Percentiles rank a stretch among this genome's conserved stretches.
Conservation (phyloP, 2,329 filamentous ascomycete species). For the Huntiella abstrusa region DNA sequence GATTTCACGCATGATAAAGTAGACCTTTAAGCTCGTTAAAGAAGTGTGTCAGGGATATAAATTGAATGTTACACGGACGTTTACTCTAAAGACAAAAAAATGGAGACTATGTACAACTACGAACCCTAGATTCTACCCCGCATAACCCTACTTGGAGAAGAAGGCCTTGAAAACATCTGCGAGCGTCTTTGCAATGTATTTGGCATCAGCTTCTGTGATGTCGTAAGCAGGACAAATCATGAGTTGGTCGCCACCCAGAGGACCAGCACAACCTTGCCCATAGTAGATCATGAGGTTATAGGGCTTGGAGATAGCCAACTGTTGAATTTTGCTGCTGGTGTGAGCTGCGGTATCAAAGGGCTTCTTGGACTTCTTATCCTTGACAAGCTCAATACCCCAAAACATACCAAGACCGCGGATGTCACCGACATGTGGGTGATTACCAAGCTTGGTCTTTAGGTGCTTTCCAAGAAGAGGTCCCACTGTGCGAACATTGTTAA, state of each 20-base stretch:
- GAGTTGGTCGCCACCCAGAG: conserved; percentile 43
- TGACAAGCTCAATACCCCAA: conserved; percentile 29
- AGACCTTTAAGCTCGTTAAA: background rate
- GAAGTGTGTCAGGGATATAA: background rate
- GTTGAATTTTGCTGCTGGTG: background rate
- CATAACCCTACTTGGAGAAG: background rate
- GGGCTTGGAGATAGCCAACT: background rate
- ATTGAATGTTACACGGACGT: too few species aligned
- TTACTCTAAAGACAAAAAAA: background rate
- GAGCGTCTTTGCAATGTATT: background rate
- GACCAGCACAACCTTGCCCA: conserved; percentile 6
- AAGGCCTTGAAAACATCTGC: background rate
- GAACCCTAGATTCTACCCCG: background rate
- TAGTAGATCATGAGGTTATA: conserved; percentile 4
- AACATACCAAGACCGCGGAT: conserved; percentile 40
- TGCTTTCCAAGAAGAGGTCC: conserved; percentile 28
- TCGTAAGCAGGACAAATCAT: conserved; percentile 53
- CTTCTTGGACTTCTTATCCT: conserved; percentile 19
- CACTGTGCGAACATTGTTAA: conserved; percentile 37
- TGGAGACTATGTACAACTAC: too few species aligned
- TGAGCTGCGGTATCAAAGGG: conserved; percentile 17
- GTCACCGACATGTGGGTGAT: conserved; percentile 35
- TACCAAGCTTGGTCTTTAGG: conserved; percentile 24
- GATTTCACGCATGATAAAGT: conserved; percentile 38
- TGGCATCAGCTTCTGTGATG: conserved; percentile 23